phyloP scores from a whole-genome alignment of 805 yeast genomes.

The Candida glaebosa region DNA sequence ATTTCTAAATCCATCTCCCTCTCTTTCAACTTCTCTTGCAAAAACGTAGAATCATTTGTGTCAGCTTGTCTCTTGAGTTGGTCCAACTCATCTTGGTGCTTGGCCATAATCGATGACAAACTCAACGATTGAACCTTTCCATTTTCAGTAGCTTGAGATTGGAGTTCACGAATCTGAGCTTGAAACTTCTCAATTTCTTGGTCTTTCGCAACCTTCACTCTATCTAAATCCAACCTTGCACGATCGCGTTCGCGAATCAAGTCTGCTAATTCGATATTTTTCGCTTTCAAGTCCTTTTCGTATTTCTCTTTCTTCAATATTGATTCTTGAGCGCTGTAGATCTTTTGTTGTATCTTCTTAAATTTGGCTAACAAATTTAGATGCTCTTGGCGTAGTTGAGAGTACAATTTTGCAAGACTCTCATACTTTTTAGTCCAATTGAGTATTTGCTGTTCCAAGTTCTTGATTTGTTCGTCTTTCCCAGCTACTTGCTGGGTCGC shows the following conservation, averaged over 20 bases:
- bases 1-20: constrained; percentile 79
- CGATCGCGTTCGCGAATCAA: constrained; percentile 86
- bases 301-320: constrained; percentile 76
- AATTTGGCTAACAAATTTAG: constrained; percentile 71
- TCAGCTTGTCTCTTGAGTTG: constrained; percentile 48
- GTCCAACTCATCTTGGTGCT: constrained; percentile 61
- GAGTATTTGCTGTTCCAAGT: constrained; percentile 68
- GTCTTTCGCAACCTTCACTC: constrained; percentile 59
- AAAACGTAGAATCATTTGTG: constrained; percentile 26
- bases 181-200: constrained; percentile 64
- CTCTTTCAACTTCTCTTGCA: constrained; percentile 50
- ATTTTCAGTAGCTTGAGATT: constrained; percentile 53
- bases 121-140: constrained; percentile 65
- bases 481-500: constrained; percentile 71
- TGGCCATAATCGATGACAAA: constrained; percentile 53
- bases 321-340: constrained; percentile 86
- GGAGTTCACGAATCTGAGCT: constrained; percentile 59
- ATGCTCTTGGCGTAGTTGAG: constrained; percentile 91
- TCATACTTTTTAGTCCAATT: constrained; percentile 88
- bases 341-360: constrained; percentile 80
- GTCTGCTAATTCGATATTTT: constrained; percentile 84
- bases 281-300: constrained; percentile 79
- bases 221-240: constrained; percentile 78
- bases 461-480: constrained; percentile 67
- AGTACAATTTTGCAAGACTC: constrained; percentile 80